Conservation (phyloP, 2,329 filamentous ascomycete species). For the Pyricularia grisea region DNA sequence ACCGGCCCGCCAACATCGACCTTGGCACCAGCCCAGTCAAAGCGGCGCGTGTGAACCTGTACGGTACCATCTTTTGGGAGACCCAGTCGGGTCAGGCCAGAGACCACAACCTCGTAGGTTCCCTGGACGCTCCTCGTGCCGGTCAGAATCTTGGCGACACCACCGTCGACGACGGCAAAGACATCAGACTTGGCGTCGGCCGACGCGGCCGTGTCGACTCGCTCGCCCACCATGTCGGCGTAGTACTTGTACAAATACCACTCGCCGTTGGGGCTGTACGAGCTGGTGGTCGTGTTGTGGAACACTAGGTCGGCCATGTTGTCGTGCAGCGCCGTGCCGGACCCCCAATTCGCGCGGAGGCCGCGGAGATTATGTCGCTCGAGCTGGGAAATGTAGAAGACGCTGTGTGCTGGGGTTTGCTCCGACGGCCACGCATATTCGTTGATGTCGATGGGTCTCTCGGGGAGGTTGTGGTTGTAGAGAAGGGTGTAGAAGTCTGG, state of each 20-base stretch:
- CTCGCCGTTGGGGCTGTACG: not conserved
- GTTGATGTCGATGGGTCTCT: slow-evolving; percentile 32
- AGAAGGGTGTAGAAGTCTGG: slow-evolving; percentile 16
- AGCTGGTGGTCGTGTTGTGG: slow-evolving; percentile 1
- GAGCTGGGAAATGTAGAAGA: slow-evolving; percentile 35
- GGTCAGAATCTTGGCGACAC: not conserved
- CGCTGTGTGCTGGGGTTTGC: slow-evolving; percentile 28
- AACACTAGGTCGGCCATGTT: slow-evolving; percentile 29
- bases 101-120: not conserved
- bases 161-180: not conserved
- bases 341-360: slow-evolving; percentile 35
- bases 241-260: slow-evolving; percentile 5
- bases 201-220: slow-evolving; percentile 1
- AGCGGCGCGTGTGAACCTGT: not conserved
- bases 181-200: slow-evolving; percentile 5
- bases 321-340: slow-evolving; percentile 29
- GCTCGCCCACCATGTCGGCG: slow-evolving; percentile 5
- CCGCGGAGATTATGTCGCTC: slow-evolving; percentile 32
- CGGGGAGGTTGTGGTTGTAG: slow-evolving; percentile 18
- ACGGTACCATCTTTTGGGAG: not conserved
- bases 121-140: not conserved
- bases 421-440: slow-evolving; percentile 33
- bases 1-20: not conserved
- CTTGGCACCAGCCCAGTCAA: not conserved
- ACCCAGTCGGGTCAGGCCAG: not conserved